These are phyloP conservation scores for Soucietia sequanensis DNA, from an alignment of 805 yeast species.

Conservation along the genomic window DNA sequence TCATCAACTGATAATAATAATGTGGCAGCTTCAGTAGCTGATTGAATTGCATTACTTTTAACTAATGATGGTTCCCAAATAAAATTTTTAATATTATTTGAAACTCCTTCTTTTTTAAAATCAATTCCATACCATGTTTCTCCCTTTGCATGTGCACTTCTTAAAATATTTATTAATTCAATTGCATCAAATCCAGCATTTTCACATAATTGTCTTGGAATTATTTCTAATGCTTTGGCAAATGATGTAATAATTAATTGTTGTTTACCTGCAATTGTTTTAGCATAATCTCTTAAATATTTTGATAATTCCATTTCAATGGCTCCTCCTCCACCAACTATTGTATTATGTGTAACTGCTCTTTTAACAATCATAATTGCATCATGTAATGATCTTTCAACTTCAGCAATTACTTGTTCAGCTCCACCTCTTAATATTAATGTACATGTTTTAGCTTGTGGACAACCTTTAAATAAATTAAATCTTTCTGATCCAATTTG, in stretches of 20 bases:
- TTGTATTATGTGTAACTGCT: conserved; percentile 78
- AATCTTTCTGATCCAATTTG: conserved; percentile 97
- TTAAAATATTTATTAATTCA: conserved; percentile 84
- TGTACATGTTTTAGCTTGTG: conserved; percentile 91
- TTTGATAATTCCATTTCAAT: conserved; percentile 95
- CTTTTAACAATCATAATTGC: conserved; percentile 98
- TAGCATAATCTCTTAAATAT: conserved; percentile 81
- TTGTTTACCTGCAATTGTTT: conserved; percentile 91
- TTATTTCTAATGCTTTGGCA: conserved; percentile 92
- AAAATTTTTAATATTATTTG: conserved; percentile 78
- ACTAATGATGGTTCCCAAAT: conserved; percentile 99
- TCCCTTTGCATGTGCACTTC: conserved; percentile 94
- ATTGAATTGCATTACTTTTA: conserved; percentile 86
- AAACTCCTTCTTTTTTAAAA: conserved; percentile 77
- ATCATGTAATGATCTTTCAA: conserved; percentile 95
- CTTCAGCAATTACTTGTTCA: conserved; percentile 96
- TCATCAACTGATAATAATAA: conserved; percentile 94
- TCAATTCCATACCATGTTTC: conserved; percentile 92
- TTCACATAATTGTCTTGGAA: conserved; percentile 96
- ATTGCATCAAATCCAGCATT: conserved; percentile 99
- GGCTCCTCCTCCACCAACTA: conserved; percentile 99
- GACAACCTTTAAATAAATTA: conserved; percentile 90
- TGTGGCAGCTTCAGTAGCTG: conserved; percentile 97
- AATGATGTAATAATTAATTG: conserved; percentile 89
- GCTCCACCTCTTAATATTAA: conserved; percentile 95